Evolutionary conservation across 306 rosid genomes (phyloP).

Genomic region (Prunus mira): DNA sequence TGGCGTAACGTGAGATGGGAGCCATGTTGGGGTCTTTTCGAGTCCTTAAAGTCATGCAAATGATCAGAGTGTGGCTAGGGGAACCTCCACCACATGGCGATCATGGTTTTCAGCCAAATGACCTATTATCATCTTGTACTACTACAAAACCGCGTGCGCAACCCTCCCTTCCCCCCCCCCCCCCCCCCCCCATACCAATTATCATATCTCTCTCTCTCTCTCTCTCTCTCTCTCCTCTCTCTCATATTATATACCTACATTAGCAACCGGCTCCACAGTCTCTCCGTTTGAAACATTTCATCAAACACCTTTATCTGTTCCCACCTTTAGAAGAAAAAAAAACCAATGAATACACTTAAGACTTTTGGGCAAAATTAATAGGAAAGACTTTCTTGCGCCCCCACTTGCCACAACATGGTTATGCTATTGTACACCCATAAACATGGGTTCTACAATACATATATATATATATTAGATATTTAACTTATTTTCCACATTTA

Average conservation of each 20-base stretch:
- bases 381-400: background rate
- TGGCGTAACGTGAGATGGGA: conserved; percentile 11
- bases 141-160: conserved; percentile 3
- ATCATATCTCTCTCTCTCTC: background rate
- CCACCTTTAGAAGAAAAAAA: too few species aligned
- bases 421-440: background rate
- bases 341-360: background rate
- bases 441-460: too few species aligned
- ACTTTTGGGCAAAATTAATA: background rate
- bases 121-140: background rate
- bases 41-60: background rate
- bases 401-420: background rate
- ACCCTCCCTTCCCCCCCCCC: background rate
- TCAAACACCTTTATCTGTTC: background rate
- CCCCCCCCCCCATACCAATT: background rate
- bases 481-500: too few species aligned
- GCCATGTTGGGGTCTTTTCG: conserved; percentile 6
- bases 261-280: too few species aligned
- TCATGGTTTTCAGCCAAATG: background rate
- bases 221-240: background rate
- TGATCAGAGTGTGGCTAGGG: background rate
- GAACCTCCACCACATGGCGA: background rate
- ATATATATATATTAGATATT: too few species aligned
- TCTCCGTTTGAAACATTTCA: background rate
- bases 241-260: background rate